phyloP scores from a whole-genome alignment of 139 green algal species.

The Spirogloea muscicola region DNA sequence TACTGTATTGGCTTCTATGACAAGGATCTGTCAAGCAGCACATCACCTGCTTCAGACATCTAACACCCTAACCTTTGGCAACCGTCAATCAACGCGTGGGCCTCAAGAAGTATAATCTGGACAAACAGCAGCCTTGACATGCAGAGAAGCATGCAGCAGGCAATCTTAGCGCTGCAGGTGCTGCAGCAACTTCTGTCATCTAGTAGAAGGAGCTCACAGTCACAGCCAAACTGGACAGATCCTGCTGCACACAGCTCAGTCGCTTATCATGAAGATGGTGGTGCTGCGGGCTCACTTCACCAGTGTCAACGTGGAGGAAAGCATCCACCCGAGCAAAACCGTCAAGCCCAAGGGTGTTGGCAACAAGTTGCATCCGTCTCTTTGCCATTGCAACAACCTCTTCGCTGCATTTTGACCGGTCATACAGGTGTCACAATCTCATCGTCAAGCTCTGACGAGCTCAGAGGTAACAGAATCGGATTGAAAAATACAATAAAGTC shows the following conservation, averaged over 20 bases:
- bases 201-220: background rate
- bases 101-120: background rate
- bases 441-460: background rate
- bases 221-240: background rate
- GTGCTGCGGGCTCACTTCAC: constrained; percentile 34
- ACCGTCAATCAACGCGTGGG: background rate
- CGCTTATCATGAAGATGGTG: background rate
- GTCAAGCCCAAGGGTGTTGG: constrained; percentile 55
- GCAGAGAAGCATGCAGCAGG: background rate
- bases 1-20: constrained; percentile 63
- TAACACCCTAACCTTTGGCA: background rate
- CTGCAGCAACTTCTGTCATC: background rate
- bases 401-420: background rate
- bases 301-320: constrained; percentile 64
- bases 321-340: constrained; percentile 62
- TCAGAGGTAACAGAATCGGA: background rate
- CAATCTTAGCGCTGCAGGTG: background rate
- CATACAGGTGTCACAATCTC: background rate
- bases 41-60: background rate
- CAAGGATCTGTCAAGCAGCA: constrained; percentile 54
- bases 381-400: background rate
- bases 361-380: constrained; percentile 51
- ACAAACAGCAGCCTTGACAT: background rate
- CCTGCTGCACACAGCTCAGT: background rate
- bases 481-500: background rate